Conservation (phyloP, 129 eudicot species). For the Flaveria linearis region DNA sequence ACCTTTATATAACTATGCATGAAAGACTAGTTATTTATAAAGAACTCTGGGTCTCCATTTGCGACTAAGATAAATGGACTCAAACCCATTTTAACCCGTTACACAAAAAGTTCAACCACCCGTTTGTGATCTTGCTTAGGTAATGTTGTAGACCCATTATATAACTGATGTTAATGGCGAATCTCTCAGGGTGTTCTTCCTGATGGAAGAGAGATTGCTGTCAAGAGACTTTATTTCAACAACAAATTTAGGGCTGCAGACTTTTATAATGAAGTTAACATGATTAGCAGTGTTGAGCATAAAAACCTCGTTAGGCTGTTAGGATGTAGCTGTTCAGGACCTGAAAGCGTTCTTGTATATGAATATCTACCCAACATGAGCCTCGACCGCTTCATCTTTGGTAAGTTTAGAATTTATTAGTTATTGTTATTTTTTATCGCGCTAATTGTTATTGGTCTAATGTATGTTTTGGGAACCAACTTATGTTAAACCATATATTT, state of each 20-base stretch:
- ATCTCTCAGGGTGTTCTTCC: conserved; percentile 61
- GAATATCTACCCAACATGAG: conserved; percentile 72
- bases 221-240: conserved; percentile 85
- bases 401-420: conserved; percentile 30
- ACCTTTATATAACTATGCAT: too few relatives aligned
- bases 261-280: conserved; percentile 79
- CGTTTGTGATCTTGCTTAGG: background rate
- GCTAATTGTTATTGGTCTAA: background rate
- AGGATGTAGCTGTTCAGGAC: conserved; percentile 83
- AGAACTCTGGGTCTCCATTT: too few relatives aligned
- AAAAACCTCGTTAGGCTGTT: conserved; percentile 67
- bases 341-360: conserved; percentile 78
- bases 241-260: conserved; percentile 81
- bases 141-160: background rate
- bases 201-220: conserved; percentile 90
- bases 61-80: too few relatives aligned
- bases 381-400: conserved; percentile 72
- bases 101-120: background rate
- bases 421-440: background rate
- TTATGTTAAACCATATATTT: too few relatives aligned
- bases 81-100: too few relatives aligned
- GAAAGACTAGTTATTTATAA: too few relatives aligned
- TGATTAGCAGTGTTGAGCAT: conserved; percentile 70
- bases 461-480: background rate
- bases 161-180: background rate